Evolutionary conservation across 2,329 filamentous ascomycete species (phyloP), one percentile per base, ranked within the genome.

Genomic region (Fusarium hainanense): DNA sequence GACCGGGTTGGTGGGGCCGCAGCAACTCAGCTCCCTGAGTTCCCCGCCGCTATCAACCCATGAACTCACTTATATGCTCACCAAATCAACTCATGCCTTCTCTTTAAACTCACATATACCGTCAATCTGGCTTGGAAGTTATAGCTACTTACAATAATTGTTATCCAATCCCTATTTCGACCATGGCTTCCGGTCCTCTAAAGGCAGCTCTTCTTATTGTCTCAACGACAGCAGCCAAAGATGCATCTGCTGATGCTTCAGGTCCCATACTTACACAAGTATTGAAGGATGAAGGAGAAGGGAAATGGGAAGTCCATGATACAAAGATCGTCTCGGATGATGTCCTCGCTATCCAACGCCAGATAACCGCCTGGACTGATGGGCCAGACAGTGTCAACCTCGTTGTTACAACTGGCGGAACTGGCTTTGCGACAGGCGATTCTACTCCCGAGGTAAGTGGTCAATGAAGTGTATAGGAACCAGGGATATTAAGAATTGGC

Each of bases 371-470:
- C 13, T 98, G 93, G 93, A 85, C 92, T 0, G 94, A 97, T 79
- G 81, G 85, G 13, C 79, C 86, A 7, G 85, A 85, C 49, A 79
- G 84, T 6, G 79, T 90, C 51, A 95, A 97, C 79, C 81, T 98
- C 61, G 88, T 99, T 63, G 80, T 98, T 48, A 95, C 94, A 0
- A 97, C 93, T 9, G 96, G 96, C 23, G 96, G 96, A 4, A 99
- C 96, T 3, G 96, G 96, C 0, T 99, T 99, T 79, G 92, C 96
- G 10, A 84, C 89, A 13, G 88, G 91, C 58, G 96, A 99, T 82
- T 85, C 87, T 43, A 99, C 96, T 1, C 96, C 96, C 4, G 96
- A 98, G 86, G 93, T 94, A 78, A 69, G 69, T 14, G 4, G 25
- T 5, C 7, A 37, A 16, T n/a, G 9, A 11, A 14, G 8, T n/a